Conservation (phyloP, 371 early-diverging fungal genomes). For the Phascolomyces articulosus region DNA sequence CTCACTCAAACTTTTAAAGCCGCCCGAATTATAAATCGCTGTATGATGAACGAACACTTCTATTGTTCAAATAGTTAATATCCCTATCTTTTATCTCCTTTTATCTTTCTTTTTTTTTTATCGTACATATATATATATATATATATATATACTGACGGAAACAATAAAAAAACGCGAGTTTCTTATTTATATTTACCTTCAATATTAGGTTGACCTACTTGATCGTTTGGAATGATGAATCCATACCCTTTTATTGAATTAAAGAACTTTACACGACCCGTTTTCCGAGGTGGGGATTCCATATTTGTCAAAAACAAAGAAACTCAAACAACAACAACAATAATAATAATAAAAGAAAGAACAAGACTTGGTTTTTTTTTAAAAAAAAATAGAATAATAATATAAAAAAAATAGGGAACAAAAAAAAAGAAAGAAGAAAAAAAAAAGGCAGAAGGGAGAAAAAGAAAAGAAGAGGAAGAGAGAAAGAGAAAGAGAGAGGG, state of each 20-base stretch:
- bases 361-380: too few species aligned
- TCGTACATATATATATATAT: too few species aligned
- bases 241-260: constrained; percentile 88
- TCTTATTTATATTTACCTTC: constrained; percentile 58
- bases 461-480: neutral
- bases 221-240: constrained; percentile 79
- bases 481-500: neutral
- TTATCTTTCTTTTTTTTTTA: too few species aligned
- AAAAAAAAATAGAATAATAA: neutral
- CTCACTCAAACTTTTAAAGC: constrained; percentile 86
- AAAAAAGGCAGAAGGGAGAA: neutral
- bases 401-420: neutral
- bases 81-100: too few species aligned
- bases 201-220: constrained; percentile 36
- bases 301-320: neutral
- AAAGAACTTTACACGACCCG: constrained; percentile 87
- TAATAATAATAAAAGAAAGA: neutral
- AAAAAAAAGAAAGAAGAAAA: neutral
- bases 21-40: constrained; percentile 81
- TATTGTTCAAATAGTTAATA: too few species aligned
- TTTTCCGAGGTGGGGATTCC: constrained; percentile 38
- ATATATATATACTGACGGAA: too few species aligned
- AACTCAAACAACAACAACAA: neutral
- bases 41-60: constrained; percentile 90
- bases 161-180: too few species aligned